Base-by-base conservation (phyloP, 2,329 filamentous ascomycete genomes). In the Bipolaris zeicola region DNA sequence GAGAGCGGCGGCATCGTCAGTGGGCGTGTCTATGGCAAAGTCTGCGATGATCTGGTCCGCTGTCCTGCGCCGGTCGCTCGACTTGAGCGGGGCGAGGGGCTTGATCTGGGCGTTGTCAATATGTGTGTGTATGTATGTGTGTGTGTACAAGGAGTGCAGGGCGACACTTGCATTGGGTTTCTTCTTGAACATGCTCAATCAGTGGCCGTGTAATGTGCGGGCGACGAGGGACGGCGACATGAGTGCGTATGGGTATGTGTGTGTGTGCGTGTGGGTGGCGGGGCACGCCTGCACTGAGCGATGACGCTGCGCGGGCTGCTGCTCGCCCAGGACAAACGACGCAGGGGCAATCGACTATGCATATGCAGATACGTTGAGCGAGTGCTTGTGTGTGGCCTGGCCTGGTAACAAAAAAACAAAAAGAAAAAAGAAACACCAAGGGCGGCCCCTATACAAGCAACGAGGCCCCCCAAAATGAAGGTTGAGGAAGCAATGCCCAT, bases 31-130 rank as follows among this genome's bases (percentile, higher is more conserved):
- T 57, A 88, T 80, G 34, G 79, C 75, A 67, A 87, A 88, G 64
- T 87, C 83, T 60, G 80, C 74, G 67, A 89, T 89, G 65, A 90
- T 88, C 63, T 87, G 82, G 66, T 89, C 86, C 47, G 87, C 87
- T 34, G 87, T 84, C 65, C 85, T 87, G 56, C 87, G 81, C 57
- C 87, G 82, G 66, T 89, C 87, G 2, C 87, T 89, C 5, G 87
- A 89, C 52, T 87, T 83, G 50, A 90, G 76, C 38, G 87, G 86
- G 3, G 87, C 81, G 11, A 88, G 78, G 16, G 87, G 85, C 77
- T 89, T 90, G 78, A 90, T 84, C 81, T 87, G n/a, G 37, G 26
- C 20, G 42, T 10, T 18, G 43, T 16, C 37, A 28, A 31, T 31
- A 31, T 3, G 26, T 2, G 26, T 1, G 26, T 7, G 26, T 5